phyloP scores from a whole-genome alignment of 441 rosid genomes.

The Gossypium davidsonii region DNA sequence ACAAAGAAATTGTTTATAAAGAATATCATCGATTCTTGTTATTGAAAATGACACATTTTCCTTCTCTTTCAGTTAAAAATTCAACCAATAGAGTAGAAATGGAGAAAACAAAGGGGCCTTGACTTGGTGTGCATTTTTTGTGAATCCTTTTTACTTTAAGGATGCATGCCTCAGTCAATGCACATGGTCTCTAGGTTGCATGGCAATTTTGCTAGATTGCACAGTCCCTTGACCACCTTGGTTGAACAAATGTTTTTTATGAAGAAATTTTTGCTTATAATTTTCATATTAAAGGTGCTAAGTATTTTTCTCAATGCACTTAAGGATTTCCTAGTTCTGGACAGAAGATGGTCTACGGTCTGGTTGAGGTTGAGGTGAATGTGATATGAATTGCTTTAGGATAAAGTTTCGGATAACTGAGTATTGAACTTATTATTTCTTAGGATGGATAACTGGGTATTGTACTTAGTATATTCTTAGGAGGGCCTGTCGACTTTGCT shows the following conservation, averaged over 20 bases:
- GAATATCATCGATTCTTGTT: neutral
- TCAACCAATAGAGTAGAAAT: neutral
- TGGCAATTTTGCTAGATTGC: neutral
- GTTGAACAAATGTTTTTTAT: neutral
- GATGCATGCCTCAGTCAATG: neutral
- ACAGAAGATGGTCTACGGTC: neutral
- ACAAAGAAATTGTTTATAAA: neutral
- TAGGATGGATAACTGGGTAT: neutral
- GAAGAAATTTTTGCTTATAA: neutral
- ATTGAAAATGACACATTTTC: neutral
- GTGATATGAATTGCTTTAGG: neutral
- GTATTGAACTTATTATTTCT: neutral
- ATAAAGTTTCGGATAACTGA: neutral
- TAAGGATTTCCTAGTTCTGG: neutral
- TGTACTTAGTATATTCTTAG: neutral
- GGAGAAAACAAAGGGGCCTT: neutral
- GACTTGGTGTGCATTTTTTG: neutral
- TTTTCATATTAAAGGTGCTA: neutral
- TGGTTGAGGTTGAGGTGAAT: constrained; percentile 1
- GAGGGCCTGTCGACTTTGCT: neutral
- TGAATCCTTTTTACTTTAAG: neutral
- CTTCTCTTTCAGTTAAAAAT: neutral
- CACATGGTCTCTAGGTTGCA: neutral
- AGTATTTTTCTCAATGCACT: neutral
- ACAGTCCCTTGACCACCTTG: neutral